Evolutionary conservation across 2,329 filamentous ascomycete species (phyloP), one percentile per base, ranked within the genome.

Genomic region (Colletotrichum sp.): DNA sequence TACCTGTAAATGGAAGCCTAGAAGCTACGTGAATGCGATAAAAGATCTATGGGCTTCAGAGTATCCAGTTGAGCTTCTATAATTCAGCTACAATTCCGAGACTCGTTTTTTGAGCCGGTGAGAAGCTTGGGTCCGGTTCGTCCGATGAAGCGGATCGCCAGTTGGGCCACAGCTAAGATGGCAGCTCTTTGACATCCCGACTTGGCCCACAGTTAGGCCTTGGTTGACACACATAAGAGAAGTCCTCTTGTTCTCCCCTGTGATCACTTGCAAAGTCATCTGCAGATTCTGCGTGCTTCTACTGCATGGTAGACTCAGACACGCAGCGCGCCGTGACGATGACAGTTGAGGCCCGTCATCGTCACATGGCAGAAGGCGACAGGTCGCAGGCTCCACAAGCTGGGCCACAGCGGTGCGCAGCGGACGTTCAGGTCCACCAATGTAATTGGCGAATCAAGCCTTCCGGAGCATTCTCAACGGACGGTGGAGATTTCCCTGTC

Each of bases 401-500:
- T 74, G 70, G 44, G 65, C 59, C 74, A 76, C 28, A 32, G 74
- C 74, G 70, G 55, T 34, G 30, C 28, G 13, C 59, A 63, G 28
- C 63, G 64, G 49, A 21, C 18, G 10, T n/a, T 60, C 49, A 30
- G 63, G 57, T 73, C 70, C 63, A 57, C 21, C 32, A 44, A 26
- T 44, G 13, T 24, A 24, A 76, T 76, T 69, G 74, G 55, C 71
- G 57, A 76, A 76, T 74, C 59, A 74, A 34, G 10, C 55, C 71
- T 44, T 34, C 70, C 71, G 74, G 74, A 76, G 74, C 74, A 59
- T 74, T 74, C 30, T 28, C 49, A 76, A 57, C 74, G 74, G 49
- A n/a, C 5, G 34, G 71, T 65, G 74, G 64, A 69, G 49, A 64
- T 74, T 36, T 36, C 6, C n/a, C 32, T 21, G 21, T n/a, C 64